These are phyloP conservation scores for Sclerotinia trifoliorum DNA, from an alignment of 2,329 filamentous ascomycete genomes.

Conservation along the genomic window DNA sequence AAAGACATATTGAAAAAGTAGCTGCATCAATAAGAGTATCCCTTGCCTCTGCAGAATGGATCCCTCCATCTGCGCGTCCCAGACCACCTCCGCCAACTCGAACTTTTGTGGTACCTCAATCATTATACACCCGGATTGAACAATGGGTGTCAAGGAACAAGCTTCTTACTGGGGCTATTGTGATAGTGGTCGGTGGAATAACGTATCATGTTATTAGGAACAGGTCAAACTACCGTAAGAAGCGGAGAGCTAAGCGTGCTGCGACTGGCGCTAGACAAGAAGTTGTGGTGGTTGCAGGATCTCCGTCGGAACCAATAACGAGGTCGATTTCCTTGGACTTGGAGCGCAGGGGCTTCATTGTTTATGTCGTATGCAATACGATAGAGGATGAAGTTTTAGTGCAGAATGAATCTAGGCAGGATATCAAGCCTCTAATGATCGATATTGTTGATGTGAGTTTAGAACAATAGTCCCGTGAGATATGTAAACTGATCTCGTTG, in stretches of 20 bases:
- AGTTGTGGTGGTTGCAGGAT: constrained; percentile 85
- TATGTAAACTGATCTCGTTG: constrained; percentile 26
- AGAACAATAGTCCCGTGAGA: neutral
- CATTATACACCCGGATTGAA: constrained; percentile 55
- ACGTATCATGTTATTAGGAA: constrained; percentile 51
- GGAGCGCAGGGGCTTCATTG: constrained; percentile 87
- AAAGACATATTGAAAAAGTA: constrained; percentile 75
- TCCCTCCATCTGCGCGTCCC: constrained; percentile 68
- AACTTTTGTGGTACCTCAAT: constrained; percentile 29
- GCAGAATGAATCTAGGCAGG: constrained; percentile 70
- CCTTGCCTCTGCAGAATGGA: constrained; percentile 66
- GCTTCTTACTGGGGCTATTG: constrained; percentile 66
- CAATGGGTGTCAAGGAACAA: constrained; percentile 74
- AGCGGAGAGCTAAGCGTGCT: constrained; percentile 74
- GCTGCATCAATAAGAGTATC: constrained; percentile 69
- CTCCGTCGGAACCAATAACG: constrained; percentile 78
- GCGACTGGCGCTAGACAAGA: constrained; percentile 83
- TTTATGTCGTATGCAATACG: constrained; percentile 86
- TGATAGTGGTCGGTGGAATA: constrained; percentile 69
- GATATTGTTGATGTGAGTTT: constrained; percentile 74
- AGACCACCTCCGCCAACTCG: constrained; percentile 47
- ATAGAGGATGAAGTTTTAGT: constrained; percentile 81
- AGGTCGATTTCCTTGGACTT: constrained; percentile 81
- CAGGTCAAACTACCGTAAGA: constrained; percentile 57
- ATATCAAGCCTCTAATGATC: constrained; percentile 78